Evolutionary conservation across 352 stramenopile species (phyloP), one percentile per base, ranked within the genome.

Genomic region (Plasmopara muralis): DNA sequence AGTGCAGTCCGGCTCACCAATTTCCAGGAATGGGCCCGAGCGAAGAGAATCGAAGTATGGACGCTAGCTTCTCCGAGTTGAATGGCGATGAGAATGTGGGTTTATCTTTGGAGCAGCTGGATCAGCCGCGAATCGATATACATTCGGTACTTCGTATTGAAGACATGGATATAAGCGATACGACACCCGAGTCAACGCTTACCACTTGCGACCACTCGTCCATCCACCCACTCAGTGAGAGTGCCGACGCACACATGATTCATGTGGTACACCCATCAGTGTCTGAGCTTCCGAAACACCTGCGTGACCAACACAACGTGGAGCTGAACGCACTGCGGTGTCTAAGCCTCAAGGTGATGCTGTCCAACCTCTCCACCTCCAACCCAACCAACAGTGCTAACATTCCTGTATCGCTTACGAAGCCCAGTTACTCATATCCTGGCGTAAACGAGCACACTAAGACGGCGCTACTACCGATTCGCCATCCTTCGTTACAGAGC

Each of bases 291-390:
- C 62, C 62, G 38, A 57, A 61, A 39, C 61, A 66, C 47, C 31
- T 70, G 35, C 56, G 66, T 9, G 57, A 72, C 25, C 66, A 72
- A 39, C 66, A 76, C 51, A 48, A 74, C 47, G 41, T 69, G 43
- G 70, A 81, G 57, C 58, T 81, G 25, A 66, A 74, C 49, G 68
- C 70, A 41, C 60, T 81, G 52, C 50, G 70, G 52, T 77, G 70
- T 74, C 55, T 81, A 20, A 74, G 66, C 15, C 65, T 81, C 52
- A 81, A 81, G 56, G 43, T 76, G 29, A 81, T 81, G 70, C 62
- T 81, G n/a, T 72, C 64, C 15, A 70, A 68, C 25, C 20, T 25
- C 20, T 25, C 20, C 1, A 25, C 20, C 20, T 25, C 20, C 20
- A 25, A 25, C 20, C 20, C 20, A 25, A 25, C 20, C 20, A 25